Conservation (phyloP, 371 early-diverging fungal genomes). For the Smittium culicis region DNA sequence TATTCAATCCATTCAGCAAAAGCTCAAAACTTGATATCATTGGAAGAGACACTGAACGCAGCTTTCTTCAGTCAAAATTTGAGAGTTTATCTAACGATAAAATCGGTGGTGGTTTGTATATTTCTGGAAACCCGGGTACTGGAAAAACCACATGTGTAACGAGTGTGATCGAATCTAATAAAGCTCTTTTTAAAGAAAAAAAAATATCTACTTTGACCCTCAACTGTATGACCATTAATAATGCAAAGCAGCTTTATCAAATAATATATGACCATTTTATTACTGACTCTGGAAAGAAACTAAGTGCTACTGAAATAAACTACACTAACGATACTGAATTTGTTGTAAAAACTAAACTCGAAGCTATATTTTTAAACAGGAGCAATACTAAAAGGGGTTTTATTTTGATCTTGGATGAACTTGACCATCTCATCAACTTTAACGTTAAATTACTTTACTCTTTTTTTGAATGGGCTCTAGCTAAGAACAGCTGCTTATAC, state of each 20-base stretch:
- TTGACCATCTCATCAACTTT: conserved; percentile 67
- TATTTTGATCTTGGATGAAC: conserved; percentile 73
- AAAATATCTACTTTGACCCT: conserved; percentile 38
- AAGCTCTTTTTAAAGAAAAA: conserved; percentile 23
- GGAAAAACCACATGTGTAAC: conserved; percentile 83
- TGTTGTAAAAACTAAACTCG: conserved; percentile 6
- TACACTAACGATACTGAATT: conserved; percentile 15
- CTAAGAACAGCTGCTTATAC: conserved; percentile 46
- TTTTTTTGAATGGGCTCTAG: conserved; percentile 60
- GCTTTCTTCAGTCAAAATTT: background rate
- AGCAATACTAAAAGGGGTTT: background rate
- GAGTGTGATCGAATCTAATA: conserved; percentile 36
- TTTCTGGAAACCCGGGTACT: conserved; percentile 87
- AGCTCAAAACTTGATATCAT: background rate
- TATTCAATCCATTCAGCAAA: background rate
- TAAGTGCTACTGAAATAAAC: background rate
- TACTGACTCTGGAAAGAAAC: conserved; percentile 4
- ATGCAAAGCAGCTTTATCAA: conserved; percentile 51
- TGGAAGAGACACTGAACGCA: conserved; percentile 2
- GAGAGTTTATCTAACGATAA: background rate
- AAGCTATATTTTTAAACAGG: background rate
- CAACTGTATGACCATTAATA: conserved; percentile 74
- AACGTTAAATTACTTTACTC: conserved; percentile 76
- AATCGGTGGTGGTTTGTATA: conserved; percentile 54
- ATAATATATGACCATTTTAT: conserved; percentile 39